Conservation (phyloP, 148 eudicot genomes). For the Simmondsia chinensis region DNA sequence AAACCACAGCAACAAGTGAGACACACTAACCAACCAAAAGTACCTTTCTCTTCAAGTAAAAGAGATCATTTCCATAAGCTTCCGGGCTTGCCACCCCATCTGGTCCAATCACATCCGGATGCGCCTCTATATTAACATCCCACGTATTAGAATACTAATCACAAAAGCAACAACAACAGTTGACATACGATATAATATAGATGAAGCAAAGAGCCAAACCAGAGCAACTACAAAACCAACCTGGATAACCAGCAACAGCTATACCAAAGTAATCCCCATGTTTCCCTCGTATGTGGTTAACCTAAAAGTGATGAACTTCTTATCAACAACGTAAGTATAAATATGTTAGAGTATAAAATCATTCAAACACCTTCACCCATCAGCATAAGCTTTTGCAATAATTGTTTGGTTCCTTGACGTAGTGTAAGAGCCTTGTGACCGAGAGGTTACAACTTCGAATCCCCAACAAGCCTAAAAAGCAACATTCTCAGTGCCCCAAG, state of each 20-base stretch:
- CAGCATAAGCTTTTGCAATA: too few species aligned
- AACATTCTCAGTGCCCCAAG: too few species aligned
- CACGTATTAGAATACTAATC: not conserved
- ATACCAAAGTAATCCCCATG: conserved; percentile 96
- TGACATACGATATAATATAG: not conserved
- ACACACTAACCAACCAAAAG: not conserved
- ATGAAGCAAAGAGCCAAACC: not conserved
- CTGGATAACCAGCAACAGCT: conserved; percentile 98
- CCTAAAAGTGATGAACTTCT: too few species aligned
- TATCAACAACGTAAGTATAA: too few species aligned
- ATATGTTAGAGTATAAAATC: too few species aligned
- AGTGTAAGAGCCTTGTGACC: too few species aligned
- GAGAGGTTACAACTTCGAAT: too few species aligned
- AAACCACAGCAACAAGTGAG: not conserved
- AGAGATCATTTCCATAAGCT: conserved; percentile 71
- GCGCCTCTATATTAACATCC: conserved; percentile 50
- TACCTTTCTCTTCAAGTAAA: conserved; percentile 89
- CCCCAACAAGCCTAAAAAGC: too few species aligned
- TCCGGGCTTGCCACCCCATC: conserved; percentile 70
- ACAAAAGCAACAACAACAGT: not conserved
- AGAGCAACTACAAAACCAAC: conserved; percentile 20
- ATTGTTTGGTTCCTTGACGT: too few species aligned
- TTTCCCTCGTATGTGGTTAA: conserved; percentile 62
- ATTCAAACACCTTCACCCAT: too few species aligned
- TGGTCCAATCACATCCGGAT: conserved; percentile 78